Conservation (phyloP, 2,329 filamentous ascomycete species). For the Colletotrichum orbiculare region DNA sequence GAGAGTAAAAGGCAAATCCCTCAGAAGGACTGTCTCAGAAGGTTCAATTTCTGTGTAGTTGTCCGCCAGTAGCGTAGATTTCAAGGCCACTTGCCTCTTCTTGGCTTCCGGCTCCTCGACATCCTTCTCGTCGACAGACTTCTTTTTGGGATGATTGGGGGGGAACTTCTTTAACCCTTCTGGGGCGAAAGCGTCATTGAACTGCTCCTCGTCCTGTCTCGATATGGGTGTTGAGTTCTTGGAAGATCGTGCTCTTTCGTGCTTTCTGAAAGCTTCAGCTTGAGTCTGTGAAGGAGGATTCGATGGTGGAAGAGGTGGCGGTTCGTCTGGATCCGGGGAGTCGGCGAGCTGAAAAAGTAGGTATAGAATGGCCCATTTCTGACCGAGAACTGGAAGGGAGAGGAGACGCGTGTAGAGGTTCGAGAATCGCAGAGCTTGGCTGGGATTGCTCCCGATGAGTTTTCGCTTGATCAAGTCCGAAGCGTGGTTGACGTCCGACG, state of each 20-base stretch:
- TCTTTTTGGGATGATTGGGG: conserved; percentile 51
- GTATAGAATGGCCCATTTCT: conserved; percentile 97
- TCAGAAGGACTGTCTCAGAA: conserved; percentile 73
- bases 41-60: conserved; percentile 69
- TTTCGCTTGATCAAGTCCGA: conserved; percentile 92
- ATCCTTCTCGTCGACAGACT: conserved; percentile 47
- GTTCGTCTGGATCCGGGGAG: conserved; percentile 66
- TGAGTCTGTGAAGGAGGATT: conserved; percentile 46
- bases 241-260: conserved; percentile 49
- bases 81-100: conserved; percentile 64
- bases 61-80: conserved; percentile 67
- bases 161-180: conserved; percentile 61
- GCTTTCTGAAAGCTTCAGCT: conserved; percentile 49
- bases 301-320: conserved; percentile 57
- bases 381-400: conserved; percentile 89
- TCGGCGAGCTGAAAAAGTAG: conserved; percentile 87
- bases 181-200: conserved; percentile 66
- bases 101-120: conserved; percentile 42
- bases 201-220: conserved; percentile 59
- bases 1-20: conserved; percentile 90
- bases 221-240: conserved; percentile 50
- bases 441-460: conserved; percentile 81
- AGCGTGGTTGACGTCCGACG: conserved; percentile 87
- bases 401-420: conserved; percentile 91
- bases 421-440: conserved; percentile 84